phyloP scores from a whole-genome alignment of 2,329 filamentous ascomycete genomes.

The Aspergillus latus region DNA sequence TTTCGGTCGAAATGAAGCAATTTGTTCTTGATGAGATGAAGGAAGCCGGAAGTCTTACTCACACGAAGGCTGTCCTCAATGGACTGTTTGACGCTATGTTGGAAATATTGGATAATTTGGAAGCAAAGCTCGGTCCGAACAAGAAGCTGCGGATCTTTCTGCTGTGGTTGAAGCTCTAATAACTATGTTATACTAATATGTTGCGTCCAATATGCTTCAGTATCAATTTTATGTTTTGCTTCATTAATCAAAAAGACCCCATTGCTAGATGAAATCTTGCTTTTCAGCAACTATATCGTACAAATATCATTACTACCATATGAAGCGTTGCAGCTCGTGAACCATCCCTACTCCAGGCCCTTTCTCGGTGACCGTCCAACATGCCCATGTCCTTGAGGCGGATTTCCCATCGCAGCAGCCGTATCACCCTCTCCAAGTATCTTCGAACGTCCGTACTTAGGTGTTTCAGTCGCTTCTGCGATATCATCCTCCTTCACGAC shows the following conservation, averaged over 20 bases:
- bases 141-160: constrained; percentile 1
- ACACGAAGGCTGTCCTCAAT: not conserved
- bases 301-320: too few species aligned
- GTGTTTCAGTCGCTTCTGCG: not conserved
- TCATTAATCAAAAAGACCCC: too few species aligned
- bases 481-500: not conserved
- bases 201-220: too few species aligned
- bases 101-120: not conserved
- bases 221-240: too few species aligned
- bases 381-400: not conserved
- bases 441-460: not conserved
- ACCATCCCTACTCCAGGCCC: not conserved
- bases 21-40: constrained; percentile 6
- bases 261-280: too few species aligned
- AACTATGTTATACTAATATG: too few species aligned
- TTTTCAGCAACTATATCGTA: too few species aligned
- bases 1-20: constrained; percentile 2
- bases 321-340: not conserved
- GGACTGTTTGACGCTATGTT: not conserved
- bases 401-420: not conserved
- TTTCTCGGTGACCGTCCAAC: constrained; percentile 2
- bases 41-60: not conserved
- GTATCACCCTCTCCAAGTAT: not conserved
- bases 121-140: not conserved
- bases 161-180: constrained; percentile 6